Evolutionary conservation across 441 rosid species (phyloP).

Genomic region (Manihot esculenta): DNA sequence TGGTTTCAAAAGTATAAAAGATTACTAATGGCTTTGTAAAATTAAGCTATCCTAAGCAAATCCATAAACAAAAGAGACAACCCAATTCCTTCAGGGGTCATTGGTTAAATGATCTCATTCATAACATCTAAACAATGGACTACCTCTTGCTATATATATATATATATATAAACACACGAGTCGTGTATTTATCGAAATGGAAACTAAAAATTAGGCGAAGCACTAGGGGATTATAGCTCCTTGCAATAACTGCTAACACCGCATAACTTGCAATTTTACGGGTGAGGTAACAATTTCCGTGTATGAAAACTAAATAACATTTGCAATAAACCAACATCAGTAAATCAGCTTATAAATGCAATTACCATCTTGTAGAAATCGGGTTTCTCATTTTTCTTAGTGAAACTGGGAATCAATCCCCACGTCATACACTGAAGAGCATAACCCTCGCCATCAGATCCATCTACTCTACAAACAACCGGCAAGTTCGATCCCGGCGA

Average conservation of each 20-base stretch:
- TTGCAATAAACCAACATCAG: neutral
- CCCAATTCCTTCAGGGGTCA: too few relatives aligned
- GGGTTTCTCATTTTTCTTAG: constrained; percentile 76
- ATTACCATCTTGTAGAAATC: constrained; percentile 81
- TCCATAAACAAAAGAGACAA: too few relatives aligned
- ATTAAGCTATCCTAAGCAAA: too few relatives aligned
- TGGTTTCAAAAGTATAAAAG: too few relatives aligned
- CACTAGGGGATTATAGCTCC: neutral
- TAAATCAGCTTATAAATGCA: neutral
- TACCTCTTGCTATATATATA: too few relatives aligned
- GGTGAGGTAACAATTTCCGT: too few relatives aligned
- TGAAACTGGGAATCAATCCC: constrained; percentile 84
- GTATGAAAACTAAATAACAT: neutral
- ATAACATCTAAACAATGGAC: neutral
- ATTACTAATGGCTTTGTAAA: neutral
- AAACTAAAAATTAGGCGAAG: neutral
- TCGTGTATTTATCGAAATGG: too few relatives aligned
- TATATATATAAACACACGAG: too few relatives aligned
- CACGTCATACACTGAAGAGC: constrained; percentile 80
- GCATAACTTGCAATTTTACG: too few relatives aligned
- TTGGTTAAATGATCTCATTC: neutral
- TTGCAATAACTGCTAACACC: too few relatives aligned
- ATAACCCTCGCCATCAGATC: constrained; percentile 38
- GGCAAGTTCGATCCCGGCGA: constrained; percentile 70
- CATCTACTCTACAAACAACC: constrained; percentile 56